phyloP scores from a whole-genome alignment of 1,284 basidiomycete genomes.

The Cryptococcus sp. region DNA sequence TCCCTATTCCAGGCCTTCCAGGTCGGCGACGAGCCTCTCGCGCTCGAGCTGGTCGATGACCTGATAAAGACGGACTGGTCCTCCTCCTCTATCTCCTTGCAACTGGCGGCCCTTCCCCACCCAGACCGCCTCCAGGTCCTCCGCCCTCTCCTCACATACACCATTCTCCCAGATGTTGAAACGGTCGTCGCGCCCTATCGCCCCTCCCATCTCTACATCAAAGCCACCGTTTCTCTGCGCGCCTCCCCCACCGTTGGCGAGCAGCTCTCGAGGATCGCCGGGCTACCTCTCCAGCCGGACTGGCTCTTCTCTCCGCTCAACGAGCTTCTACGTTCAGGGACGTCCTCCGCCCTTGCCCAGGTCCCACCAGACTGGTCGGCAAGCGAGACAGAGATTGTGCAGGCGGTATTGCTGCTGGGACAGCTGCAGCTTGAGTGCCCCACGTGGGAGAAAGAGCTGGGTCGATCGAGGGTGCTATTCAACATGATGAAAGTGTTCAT shows the following conservation, averaged over 20 bases:
- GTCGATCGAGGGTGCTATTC: slow-evolving; percentile 55
- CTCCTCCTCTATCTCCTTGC: not conserved
- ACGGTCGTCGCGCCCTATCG: slow-evolving; percentile 39
- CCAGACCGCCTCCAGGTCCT: slow-evolving; percentile 45
- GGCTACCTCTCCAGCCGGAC: slow-evolving; percentile 66
- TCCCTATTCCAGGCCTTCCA: slow-evolving; percentile 24
- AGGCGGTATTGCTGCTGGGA: slow-evolving; percentile 62
- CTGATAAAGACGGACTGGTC: slow-evolving; percentile 38
- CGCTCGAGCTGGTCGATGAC: slow-evolving; percentile 43
- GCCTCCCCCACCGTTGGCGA: slow-evolving; percentile 5
- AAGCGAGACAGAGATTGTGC: slow-evolving; percentile 73
- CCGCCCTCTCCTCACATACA: slow-evolving; percentile 49
- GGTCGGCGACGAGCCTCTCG: slow-evolving; percentile 47
- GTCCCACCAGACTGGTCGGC: slow-evolving; percentile 73
- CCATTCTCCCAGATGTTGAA: slow-evolving; percentile 42
- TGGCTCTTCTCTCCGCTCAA: slow-evolving; percentile 74
- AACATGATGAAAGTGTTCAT: slow-evolving; percentile 90
- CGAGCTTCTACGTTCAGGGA: slow-evolving; percentile 75
- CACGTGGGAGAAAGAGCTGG: slow-evolving; percentile 10
- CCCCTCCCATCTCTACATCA: slow-evolving; percentile 47
- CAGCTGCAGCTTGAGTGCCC: slow-evolving; percentile 33
- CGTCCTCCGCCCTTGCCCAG: slow-evolving; percentile 65
- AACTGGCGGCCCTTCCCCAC: slow-evolving; percentile 16
- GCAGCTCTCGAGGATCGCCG: slow-evolving; percentile 25
- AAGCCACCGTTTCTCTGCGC: slow-evolving; percentile 50